Evolutionary conservation across 345 rosid genomes (phyloP).

Genomic region (Moringa oleifera): DNA sequence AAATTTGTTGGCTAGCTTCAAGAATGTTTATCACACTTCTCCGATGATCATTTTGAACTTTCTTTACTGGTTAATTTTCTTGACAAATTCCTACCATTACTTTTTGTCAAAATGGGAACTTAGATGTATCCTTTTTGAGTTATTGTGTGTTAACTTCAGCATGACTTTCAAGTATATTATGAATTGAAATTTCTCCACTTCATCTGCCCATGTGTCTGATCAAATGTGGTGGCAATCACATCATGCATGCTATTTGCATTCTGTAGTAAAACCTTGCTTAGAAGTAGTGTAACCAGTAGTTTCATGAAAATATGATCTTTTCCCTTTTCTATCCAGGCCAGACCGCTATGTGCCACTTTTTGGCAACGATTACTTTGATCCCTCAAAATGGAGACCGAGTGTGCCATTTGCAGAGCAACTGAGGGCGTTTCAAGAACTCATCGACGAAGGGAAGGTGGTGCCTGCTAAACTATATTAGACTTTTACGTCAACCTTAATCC

Average conservation of each 20-base stretch:
- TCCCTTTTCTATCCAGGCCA: constrained; percentile 59
- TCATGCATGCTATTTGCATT: too few relatives aligned
- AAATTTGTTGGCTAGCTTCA: neutral
- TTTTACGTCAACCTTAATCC: neutral
- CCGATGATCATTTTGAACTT: neutral
- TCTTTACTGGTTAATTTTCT: neutral
- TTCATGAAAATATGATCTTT: constrained; percentile 10
- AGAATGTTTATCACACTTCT: neutral
- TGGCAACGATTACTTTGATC: constrained; percentile 59
- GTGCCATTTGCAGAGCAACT: constrained; percentile 79
- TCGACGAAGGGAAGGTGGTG: constrained; percentile 84
- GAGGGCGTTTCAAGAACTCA: constrained; percentile 67
- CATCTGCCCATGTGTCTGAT: too few relatives aligned
- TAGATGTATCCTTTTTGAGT: too few relatives aligned
- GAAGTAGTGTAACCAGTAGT: too few relatives aligned
- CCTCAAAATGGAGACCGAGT: constrained; percentile 76
- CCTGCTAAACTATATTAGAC: neutral
- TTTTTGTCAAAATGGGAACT: too few relatives aligned
- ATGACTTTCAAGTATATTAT: too few relatives aligned
- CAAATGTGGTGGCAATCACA: too few relatives aligned
- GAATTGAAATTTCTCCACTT: too few relatives aligned
- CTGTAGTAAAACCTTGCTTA: too few relatives aligned
- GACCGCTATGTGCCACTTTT: constrained; percentile 90
- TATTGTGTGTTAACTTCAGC: too few relatives aligned
- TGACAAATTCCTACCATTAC: neutral